Conservation (phyloP, 768 basidiomycete species). For the Amanita phalloides region DNA sequence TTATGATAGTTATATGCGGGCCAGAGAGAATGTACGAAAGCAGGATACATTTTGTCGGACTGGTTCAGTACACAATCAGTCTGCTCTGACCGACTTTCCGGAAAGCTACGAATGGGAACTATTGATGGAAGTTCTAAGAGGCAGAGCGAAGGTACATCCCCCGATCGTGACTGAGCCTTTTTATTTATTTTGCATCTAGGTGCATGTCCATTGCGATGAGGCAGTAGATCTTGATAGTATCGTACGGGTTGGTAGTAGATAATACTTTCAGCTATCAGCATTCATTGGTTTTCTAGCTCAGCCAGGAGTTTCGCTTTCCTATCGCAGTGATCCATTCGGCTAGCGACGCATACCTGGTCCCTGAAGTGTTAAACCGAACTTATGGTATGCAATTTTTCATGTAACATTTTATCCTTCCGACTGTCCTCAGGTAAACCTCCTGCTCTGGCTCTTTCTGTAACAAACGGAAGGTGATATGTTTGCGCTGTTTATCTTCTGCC, state of each 20-base stretch:
- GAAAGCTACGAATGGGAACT: conserved; percentile 72
- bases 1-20: conserved; percentile 43
- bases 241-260: conserved; percentile 42
- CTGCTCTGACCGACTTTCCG: conserved; percentile 47
- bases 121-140: conserved; percentile 67
- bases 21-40: conserved; percentile 48
- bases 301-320: conserved; percentile 79
- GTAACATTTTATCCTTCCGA: neutral
- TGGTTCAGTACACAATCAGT: conserved; percentile 36
- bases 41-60: conserved; percentile 61
- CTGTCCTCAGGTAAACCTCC: conserved; percentile 46
- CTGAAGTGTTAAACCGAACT: conserved; percentile 60
- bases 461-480: conserved; percentile 21
- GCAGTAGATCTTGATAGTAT: conserved; percentile 64
- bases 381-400: conserved; percentile 30
- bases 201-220: conserved; percentile 46
- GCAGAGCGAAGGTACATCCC: conserved; percentile 53
- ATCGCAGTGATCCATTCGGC: conserved; percentile 74
- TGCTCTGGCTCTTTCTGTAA: conserved; percentile 71
- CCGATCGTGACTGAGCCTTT: neutral
- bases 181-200: neutral
- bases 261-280: neutral
- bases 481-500: neutral
- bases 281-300: conserved; percentile 32
- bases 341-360: conserved; percentile 75